A percentile compares a stretch with the other conserved stretches of the same genome.
Evolutionary conservation across 139 green algal species (phyloP).

Genomic region (Penium margaritaceum): DNA sequence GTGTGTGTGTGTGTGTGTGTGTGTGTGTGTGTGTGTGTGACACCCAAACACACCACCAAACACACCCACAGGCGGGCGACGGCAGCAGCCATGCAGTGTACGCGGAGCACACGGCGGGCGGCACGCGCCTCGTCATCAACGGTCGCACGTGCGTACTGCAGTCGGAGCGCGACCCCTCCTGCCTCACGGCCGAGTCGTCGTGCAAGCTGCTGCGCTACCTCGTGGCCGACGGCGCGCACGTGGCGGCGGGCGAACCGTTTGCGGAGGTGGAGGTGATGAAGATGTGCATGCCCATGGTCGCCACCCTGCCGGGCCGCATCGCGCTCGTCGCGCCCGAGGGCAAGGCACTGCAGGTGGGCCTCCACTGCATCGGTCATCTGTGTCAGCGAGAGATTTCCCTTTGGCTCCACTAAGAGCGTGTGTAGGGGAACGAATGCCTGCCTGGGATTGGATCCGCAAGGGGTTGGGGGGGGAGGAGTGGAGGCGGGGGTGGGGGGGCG

Average conservation of each 20-base stretch:
- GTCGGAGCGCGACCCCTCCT: slow-evolving; percentile 58
- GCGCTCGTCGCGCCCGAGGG: slow-evolving; percentile 34
- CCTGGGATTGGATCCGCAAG: no score
- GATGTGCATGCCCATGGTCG: slow-evolving; percentile 50
- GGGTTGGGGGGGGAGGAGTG: no score
- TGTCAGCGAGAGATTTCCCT: no score
- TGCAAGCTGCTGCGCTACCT: slow-evolving; percentile 55
- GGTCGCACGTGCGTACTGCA: slow-evolving; percentile 79
- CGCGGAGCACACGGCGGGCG: slow-evolving; percentile 76
- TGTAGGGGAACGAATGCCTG: no score
- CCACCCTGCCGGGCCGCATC: slow-evolving; percentile 32
- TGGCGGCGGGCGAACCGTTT: slow-evolving; percentile 42
- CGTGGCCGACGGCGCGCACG: slow-evolving; percentile 42
- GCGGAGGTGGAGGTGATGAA: slow-evolving; percentile 53
- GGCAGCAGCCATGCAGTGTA: slow-evolving; percentile 84
- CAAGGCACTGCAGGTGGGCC: slow-evolving; percentile 34
- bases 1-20: no score
- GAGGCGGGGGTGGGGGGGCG: no score
- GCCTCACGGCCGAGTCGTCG: slow-evolving; percentile 39
- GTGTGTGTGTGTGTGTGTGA: no score
- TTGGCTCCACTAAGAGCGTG: no score
- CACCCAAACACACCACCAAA: no score
- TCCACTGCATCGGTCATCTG: no score
- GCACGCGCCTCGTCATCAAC: slow-evolving; percentile 83
- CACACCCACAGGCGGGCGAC: slow-evolving; percentile 85